Evolutionary conservation across 768 basidiomycete species (phyloP).

Genomic region (Thelephora aurantiotincta): DNA sequence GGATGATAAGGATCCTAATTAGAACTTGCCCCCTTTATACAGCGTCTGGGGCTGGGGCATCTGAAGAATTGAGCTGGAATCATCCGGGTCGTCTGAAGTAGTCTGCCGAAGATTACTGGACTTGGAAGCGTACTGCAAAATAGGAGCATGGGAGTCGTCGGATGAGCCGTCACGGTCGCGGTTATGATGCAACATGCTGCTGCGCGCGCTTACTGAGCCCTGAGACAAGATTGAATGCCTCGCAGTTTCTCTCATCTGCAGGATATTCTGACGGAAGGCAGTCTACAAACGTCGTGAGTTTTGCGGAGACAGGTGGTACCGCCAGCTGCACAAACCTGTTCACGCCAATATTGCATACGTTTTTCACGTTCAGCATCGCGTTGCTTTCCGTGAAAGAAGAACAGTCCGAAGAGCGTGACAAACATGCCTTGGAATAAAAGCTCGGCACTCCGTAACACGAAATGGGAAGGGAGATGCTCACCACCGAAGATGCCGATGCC

Average conservation of each 20-base stretch:
- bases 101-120: conserved; percentile 43
- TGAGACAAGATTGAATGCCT: conserved; percentile 50
- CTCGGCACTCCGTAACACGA: not conserved
- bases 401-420: conserved; percentile 54
- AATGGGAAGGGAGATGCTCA: conserved; percentile 18
- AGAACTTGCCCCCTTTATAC: not conserved
- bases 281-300: conserved; percentile 26
- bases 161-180: conserved; percentile 28
- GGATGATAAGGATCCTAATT: conserved; percentile 14
- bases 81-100: conserved; percentile 33
- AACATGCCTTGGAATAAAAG: conserved; percentile 43
- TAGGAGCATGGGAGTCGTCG: conserved; percentile 43
- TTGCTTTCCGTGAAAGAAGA: conserved; percentile 54
- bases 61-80: conserved; percentile 32
- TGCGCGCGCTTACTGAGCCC: conserved; percentile 27
- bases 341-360: conserved; percentile 80
- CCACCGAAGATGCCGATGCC: conserved; percentile 61
- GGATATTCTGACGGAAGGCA: conserved; percentile 66
- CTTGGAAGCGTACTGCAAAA: conserved; percentile 30
- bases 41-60: conserved; percentile 18
- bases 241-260: conserved; percentile 68
- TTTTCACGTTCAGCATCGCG: conserved; percentile 70
- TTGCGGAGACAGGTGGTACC: not conserved
- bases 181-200: conserved; percentile 30
- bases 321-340: conserved; percentile 39